Evolutionary conservation across 2,329 filamentous ascomycete genomes (phyloP).

Genomic region (Delphinella strobiligena): DNA sequence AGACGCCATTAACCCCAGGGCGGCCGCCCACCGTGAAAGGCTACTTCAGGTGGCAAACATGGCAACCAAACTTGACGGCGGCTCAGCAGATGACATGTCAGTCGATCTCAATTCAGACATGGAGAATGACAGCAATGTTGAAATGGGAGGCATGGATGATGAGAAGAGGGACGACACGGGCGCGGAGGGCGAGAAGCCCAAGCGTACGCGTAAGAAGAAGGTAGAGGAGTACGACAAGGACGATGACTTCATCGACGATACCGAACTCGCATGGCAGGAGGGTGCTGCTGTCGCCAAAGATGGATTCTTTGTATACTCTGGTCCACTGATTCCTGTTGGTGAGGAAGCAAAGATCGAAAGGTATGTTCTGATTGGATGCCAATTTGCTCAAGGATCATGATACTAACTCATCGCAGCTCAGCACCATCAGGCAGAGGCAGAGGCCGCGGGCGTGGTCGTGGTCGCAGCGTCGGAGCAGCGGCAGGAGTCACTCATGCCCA

Average conservation of each 20-base stretch:
- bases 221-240: constrained; percentile 56
- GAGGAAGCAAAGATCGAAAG: constrained; percentile 60
- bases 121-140: constrained; percentile 72
- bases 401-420: constrained; percentile 23
- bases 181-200: constrained; percentile 59
- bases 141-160: constrained; percentile 58
- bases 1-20: constrained; percentile 80
- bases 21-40: constrained; percentile 78
- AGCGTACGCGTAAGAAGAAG: constrained; percentile 64
- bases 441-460: constrained; percentile 51
- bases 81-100: constrained; percentile 64
- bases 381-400: too few relatives aligned
- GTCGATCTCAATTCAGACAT: constrained; percentile 53
- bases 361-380: constrained; percentile 32
- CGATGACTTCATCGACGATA: constrained; percentile 71
- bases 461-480: constrained; percentile 40
- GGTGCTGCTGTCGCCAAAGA: constrained; percentile 89
- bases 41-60: constrained; percentile 81
- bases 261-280: constrained; percentile 88
- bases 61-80: constrained; percentile 65
- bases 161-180: constrained; percentile 51
- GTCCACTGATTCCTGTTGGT: constrained; percentile 75
- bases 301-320: constrained; percentile 96
- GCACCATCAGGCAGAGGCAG: constrained; percentile 7
- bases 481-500: constrained; percentile 20